Evolutionary conservation across 805 yeast genomes (phyloP), one percentile per base, ranked within the genome.

Genomic region (Candida argentea): DNA sequence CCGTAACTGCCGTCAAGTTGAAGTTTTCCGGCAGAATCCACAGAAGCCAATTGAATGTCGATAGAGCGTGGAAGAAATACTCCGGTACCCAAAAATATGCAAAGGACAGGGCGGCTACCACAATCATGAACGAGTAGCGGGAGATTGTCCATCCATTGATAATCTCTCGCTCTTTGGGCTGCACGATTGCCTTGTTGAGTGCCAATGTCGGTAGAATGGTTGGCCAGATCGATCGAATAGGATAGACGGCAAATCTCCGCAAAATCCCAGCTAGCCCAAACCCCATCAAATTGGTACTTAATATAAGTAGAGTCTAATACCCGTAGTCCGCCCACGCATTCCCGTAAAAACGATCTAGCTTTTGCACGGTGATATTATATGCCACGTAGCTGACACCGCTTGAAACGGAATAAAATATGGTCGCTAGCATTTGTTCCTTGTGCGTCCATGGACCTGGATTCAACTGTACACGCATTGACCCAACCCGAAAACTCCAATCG

Each of bases 401-500:
- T 22, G 58, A 54, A 18, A 58, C 55, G 27, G 57, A 47, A 39
- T 43, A 55, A 41, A 57, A 55, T 12, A 63, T 41, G 5, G 83
- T 69, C 1, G 77, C 59, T 33, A 77, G 61, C 73, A 74, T 71
- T 46, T 76, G 84, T 40, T 76, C 83, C 43, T 76, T 76, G 37
- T 49, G 58, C 16, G 60, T 54, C 77, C 80, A 77, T 10, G 78
- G 77, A 7, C 82, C 79, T 3, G 77, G 78, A 44, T 73, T 73
- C 26, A 74, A 45, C 6, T 35, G 38, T 11, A 42, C 5, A 5
- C 23, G 20, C 25, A 26, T 30, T 8, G 24, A 30, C 36, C 39
- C 30, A 7, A 40, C 13, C 20, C 20, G 27, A 15, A 31, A 24
- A 18, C 25, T 38, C 42, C 41, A 42, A 29, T 64, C 60, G 5